Base-by-base conservation (phyloP, 2,329 filamentous ascomycete genomes). In the Gaeumannomyces tritici region DNA sequence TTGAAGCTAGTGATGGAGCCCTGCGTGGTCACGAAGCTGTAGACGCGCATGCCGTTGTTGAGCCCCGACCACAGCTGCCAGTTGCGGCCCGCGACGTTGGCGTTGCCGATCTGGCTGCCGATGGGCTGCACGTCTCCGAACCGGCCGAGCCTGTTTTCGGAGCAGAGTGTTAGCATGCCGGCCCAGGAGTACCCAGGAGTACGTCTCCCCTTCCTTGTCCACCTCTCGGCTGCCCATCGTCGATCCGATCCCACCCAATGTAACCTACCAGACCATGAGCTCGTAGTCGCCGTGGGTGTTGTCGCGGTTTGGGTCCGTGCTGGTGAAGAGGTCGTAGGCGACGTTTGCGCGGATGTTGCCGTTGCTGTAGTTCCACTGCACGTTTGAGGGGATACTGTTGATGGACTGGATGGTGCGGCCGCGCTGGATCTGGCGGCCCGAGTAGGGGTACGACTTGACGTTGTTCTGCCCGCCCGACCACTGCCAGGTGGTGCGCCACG, bases 231-330 rank as follows among this genome's bases (percentile, higher is more conserved):
- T n/a, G n/a, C n/a, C n/a, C n/a, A n/a, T n/a, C n/a, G n/a, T n/a
- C n/a, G n/a, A n/a, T n/a, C n/a, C n/a, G n/a, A n/a, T n/a, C n/a
- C n/a, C n/a, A n/a, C n/a, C n/a, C n/a, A n/a, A n/a, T n/a, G n/a
- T n/a, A n/a, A n/a, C 80, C 57, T 86, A 75, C 85, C 85, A 88
- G 68, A 88, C 77, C 85, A 88, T 88, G 71, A 88, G 78, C 73
- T 88, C 85, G 70, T 85, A 86, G 67, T 83, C 75, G 1, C 81
- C 76, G 24, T 75, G 75, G 55, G 63, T 69, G 42, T 79, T 69
- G 12, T 64, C 69, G 58, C 71, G 72, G 2, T 78, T 74, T 11
- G 76, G 75, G 18, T 79, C 76, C 24, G 74, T 73, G 15, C 76
- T 75, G 33, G 84, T 83, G 76, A 86, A 87, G 57, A 87, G 72